Evolutionary conservation across 2,329 filamentous ascomycete genomes (phyloP).

Genomic region (Rutstroemia sp.): DNA sequence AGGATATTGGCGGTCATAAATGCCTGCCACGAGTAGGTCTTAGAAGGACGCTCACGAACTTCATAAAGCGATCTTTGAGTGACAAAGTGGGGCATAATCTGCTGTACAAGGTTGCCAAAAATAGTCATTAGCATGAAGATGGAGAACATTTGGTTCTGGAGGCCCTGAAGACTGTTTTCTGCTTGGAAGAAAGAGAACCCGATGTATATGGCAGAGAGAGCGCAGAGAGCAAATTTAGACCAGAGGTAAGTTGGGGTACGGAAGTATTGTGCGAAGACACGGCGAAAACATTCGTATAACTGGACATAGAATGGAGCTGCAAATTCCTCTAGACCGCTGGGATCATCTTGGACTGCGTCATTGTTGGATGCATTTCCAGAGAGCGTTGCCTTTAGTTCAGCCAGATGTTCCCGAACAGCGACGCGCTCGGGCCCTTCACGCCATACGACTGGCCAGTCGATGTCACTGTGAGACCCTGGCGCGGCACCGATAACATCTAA

Average conservation of each 20-base stretch:
- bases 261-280: slow-evolving; percentile 34
- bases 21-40: slow-evolving; percentile 68
- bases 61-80: slow-evolving; percentile 47
- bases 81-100: slow-evolving; percentile 67
- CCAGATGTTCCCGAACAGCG: too few species aligned
- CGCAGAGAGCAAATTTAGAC: slow-evolving; percentile 35
- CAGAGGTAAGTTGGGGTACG: slow-evolving; percentile 35
- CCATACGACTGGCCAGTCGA: too few species aligned
- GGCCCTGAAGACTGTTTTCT: slow-evolving; percentile 48
- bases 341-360: too few species aligned
- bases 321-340: too few species aligned
- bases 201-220: slow-evolving; percentile 50
- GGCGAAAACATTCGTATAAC: background rate
- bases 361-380: too few species aligned
- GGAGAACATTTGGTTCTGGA: slow-evolving; percentile 66
- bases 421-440: too few species aligned
- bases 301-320: too few species aligned
- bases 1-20: slow-evolving; percentile 65
- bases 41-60: slow-evolving; percentile 64
- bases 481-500: slow-evolving; percentile 31
- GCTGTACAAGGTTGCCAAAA: slow-evolving; percentile 64
- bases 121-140: slow-evolving; percentile 66
- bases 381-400: too few species aligned
- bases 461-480: slow-evolving; percentile 13
- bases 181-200: slow-evolving; percentile 64